Base-by-base conservation (phyloP, 2,329 filamentous ascomycete species). In the Botryotinia narcissicola region DNA sequence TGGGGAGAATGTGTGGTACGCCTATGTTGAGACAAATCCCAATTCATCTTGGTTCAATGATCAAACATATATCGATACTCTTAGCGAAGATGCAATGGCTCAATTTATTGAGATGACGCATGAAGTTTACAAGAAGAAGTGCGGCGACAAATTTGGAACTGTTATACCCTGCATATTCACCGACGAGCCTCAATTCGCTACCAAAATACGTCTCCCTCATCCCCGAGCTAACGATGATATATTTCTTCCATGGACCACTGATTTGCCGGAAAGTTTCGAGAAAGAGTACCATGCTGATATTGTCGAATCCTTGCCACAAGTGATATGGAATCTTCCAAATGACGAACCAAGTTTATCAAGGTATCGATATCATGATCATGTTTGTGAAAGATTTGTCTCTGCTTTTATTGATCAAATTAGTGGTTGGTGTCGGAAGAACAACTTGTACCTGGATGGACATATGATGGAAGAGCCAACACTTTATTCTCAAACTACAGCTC, bases 401-500 rank as follows among this genome's bases (percentile, higher is more conserved):
- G 78, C 80, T 0, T 80, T 78, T 72, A 79, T 81, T 62, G 80
- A 82, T 59, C 80, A 79, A 35, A 71, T 80, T 7, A 75, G 76
- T 32, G 46, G 51, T 20, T 81, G 80, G 79, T 81, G 80, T 62
- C 70, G 72, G n/a, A 74, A 75, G 7, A 81, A 81, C 22, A 73
- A 74, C 1, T 75, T 81, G 14, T 73, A 77, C 14, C 74, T 81
- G 25, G 76, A 79, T 51, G 81, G 80, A 0, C 80, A 81, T 37
- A 80, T 81, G 79, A 81, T 81, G 80, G 78, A 81, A 74, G 80
- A 82, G 64, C 79, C 80, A 10, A 80, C 76, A 1, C 76, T 82
- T 1, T 74, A 78, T 29, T 80, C 78, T 7, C 80, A 81, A 67
- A 81, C 80, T 1, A 77, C 75, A 0, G 77, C 79, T 6, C 75